A percentile compares a stretch with the other conserved stretches of the same genome.
Evolutionary conservation across 2,329 filamentous ascomycete genomes (phyloP).

Genomic region (Verticillium alfalfae): DNA sequence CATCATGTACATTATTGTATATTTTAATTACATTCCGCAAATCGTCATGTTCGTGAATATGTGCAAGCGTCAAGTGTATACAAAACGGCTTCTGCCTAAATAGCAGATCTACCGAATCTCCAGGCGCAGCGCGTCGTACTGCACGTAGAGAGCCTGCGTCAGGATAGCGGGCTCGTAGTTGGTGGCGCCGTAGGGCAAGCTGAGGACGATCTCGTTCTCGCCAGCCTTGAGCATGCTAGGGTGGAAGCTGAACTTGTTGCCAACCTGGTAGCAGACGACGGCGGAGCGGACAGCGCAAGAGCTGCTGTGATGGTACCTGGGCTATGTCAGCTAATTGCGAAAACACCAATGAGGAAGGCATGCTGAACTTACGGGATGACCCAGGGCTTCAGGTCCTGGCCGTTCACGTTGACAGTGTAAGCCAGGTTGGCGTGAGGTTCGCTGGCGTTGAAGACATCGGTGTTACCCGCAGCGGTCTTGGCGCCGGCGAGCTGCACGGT

Average conservation of each 20-base stretch:
- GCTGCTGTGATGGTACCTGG: constrained; percentile 46
- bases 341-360: not conserved
- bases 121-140: constrained; percentile 56
- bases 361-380: constrained; percentile 39
- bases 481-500: constrained; percentile 59
- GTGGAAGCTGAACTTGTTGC: constrained; percentile 51
- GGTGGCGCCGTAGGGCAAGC: constrained; percentile 50
- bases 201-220: constrained; percentile 47
- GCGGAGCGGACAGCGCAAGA: constrained; percentile 55
- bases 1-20: not conserved
- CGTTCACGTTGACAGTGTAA: constrained; percentile 30
- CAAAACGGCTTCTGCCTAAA: not conserved
- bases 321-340: not conserved
- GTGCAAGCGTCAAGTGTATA: not conserved
- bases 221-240: constrained; percentile 36
- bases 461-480: constrained; percentile 57
- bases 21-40: not conserved
- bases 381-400: constrained; percentile 38
- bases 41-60: not conserved
- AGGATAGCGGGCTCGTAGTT: constrained; percentile 50
- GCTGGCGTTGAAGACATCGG: constrained; percentile 46
- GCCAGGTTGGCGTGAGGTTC: constrained; percentile 46
- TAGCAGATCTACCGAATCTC: constrained; percentile 35
- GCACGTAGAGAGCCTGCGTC: constrained; percentile 48
- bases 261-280: constrained; percentile 53